Evolutionary conservation across 768 basidiomycete species (phyloP).

Genomic region (Leccinum rimulosum): DNA sequence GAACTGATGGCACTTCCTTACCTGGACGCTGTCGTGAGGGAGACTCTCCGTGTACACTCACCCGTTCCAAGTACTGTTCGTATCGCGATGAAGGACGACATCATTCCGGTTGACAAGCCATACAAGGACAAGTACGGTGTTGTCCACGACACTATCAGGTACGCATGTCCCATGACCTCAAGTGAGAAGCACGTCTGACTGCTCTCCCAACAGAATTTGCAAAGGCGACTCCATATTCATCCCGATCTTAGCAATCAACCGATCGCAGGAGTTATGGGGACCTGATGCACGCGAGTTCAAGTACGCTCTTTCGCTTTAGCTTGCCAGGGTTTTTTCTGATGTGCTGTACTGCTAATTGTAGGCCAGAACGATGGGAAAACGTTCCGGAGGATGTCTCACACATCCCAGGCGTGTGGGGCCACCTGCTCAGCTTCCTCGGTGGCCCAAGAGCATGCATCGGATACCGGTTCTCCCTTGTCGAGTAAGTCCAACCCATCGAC

Average conservation of each 20-base stretch:
- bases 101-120: slow-evolving; percentile 48
- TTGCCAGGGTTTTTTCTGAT: not conserved
- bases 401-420: slow-evolving; percentile 63
- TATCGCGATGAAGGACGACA: slow-evolving; percentile 49
- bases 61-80: slow-evolving; percentile 46
- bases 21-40: slow-evolving; percentile 66
- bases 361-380: slow-evolving; percentile 49
- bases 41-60: slow-evolving; percentile 55
- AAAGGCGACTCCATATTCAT: slow-evolving; percentile 48
- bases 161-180: not conserved
- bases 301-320: slow-evolving; percentile 25
- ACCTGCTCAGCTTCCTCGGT: slow-evolving; percentile 59
- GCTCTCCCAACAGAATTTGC: slow-evolving; percentile 28
- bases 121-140: slow-evolving; percentile 43
- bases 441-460: slow-evolving; percentile 68
- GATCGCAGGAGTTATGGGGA: slow-evolving; percentile 56
- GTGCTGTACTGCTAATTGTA: not conserved
- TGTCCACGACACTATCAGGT: slow-evolving; percentile 41
- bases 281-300: slow-evolving; percentile 59
- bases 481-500: slow-evolving; percentile 38
- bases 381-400: slow-evolving; percentile 40
- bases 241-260: slow-evolving; percentile 53
- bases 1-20: slow-evolving; percentile 63
- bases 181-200: not conserved
- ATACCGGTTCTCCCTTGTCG: slow-evolving; percentile 59